Percentiles rank a stretch among this genome's conserved stretches.
Conservation (phyloP, 768 basidiomycete genomes). For the Leccinum olivaceopallidum region DNA sequence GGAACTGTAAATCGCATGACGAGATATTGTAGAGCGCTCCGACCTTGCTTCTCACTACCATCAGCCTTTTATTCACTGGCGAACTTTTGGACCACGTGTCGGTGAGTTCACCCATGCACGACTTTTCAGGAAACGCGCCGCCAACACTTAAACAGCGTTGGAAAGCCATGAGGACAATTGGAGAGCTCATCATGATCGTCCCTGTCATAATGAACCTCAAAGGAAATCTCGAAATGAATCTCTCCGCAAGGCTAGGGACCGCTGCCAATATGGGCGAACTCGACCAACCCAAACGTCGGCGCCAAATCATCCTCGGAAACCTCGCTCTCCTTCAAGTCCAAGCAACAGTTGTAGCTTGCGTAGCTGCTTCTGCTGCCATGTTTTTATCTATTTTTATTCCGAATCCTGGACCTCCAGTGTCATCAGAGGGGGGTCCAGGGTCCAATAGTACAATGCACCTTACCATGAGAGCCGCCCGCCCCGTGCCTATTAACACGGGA, state of each 20-base stretch:
- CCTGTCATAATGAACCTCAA: constrained; percentile 94
- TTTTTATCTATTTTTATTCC: constrained; percentile 67
- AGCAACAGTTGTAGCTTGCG: constrained; percentile 83
- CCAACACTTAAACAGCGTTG: constrained; percentile 57
- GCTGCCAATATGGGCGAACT: constrained; percentile 93
- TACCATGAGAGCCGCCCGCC: constrained; percentile 21
- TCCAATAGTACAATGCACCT: constrained; percentile 17
- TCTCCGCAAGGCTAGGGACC: constrained; percentile 93
- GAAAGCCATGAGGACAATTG: constrained; percentile 85
- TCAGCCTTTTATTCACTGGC: constrained; percentile 88
- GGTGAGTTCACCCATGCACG: constrained; percentile 44
- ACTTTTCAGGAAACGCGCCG: constrained; percentile 1
- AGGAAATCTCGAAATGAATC: constrained; percentile 99
- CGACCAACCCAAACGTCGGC: constrained; percentile 64
- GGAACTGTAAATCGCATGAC: constrained; percentile 4
- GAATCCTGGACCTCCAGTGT: constrained; percentile 19
- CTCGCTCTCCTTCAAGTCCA: constrained; percentile 90
- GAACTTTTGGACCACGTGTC: constrained; percentile 87
- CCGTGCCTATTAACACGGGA: constrained; percentile 27
- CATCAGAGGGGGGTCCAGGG: constrained; percentile 7
- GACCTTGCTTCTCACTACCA: constrained; percentile 78
- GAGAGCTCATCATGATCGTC: constrained; percentile 96
- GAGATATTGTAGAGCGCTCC: constrained; percentile 68
- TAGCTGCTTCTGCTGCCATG: constrained; percentile 80
- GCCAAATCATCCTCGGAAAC: constrained; percentile 75